These are phyloP conservation scores for Suillus lakei DNA, from an alignment of 768 basidiomycete genomes.

Conservation along the genomic window DNA sequence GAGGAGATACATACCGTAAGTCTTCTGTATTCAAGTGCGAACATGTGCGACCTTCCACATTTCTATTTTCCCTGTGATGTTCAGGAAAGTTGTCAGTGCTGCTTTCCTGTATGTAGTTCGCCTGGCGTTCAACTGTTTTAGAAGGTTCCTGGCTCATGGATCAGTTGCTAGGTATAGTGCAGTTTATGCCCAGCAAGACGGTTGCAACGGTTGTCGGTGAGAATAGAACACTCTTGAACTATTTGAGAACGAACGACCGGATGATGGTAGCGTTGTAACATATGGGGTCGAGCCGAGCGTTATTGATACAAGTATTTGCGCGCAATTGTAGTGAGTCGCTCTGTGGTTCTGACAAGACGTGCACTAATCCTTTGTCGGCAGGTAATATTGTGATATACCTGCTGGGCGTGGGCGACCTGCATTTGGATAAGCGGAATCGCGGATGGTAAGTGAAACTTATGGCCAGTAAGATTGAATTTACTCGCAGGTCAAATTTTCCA, in stretches of 20 bases:
- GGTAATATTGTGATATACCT: conserved; percentile 98
- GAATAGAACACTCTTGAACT: conserved; percentile 87
- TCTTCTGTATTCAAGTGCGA: conserved; percentile 7
- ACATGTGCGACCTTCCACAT: conserved; percentile 74
- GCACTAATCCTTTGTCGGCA: conserved; percentile 36
- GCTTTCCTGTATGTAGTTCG: not conserved
- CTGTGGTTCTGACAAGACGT: conserved; percentile 7
- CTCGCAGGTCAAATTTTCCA: conserved; percentile 90
- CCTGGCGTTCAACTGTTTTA: conserved; percentile 20
- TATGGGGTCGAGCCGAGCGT: conserved; percentile 94
- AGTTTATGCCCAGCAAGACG: conserved; percentile 95
- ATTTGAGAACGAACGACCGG: conserved; percentile 85
- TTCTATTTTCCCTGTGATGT: conserved; percentile 98
- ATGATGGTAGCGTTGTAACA: conserved; percentile 93
- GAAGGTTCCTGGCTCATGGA: no score
- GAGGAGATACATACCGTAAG: conserved; percentile 91
- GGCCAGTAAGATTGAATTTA: not conserved
- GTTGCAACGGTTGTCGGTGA: conserved; percentile 95
- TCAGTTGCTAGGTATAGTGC: no score
- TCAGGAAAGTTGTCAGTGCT: conserved; percentile 78
- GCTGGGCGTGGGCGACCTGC: conserved; percentile 95
- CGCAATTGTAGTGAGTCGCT: conserved; percentile 76
- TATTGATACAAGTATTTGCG: conserved; percentile 95
- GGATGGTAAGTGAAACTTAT: conserved; percentile 62
- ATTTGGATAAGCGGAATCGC: conserved; percentile 91